These are phyloP conservation scores for Suillus tomentosus DNA, from an alignment of 768 basidiomycete species.

Conservation along the genomic window DNA sequence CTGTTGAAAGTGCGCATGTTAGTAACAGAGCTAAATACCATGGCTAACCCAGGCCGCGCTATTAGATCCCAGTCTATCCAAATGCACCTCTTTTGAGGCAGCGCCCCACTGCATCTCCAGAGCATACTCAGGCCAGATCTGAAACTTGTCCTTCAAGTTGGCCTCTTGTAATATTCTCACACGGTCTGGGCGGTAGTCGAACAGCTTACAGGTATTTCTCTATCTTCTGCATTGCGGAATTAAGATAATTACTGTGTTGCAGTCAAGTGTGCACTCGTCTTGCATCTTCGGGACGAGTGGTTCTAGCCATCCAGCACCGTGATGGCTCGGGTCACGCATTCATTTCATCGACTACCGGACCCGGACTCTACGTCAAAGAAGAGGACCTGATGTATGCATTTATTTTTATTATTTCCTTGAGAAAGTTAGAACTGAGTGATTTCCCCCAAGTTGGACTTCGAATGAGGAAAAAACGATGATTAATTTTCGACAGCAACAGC, in stretches of 20 bases:
- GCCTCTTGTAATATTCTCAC: constrained; percentile 85
- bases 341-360: constrained; percentile 35
- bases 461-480: constrained; percentile 32
- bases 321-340: constrained; percentile 73
- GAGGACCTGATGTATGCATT: constrained; percentile 53
- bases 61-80: constrained; percentile 57
- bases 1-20: constrained; percentile 46
- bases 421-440: background rate
- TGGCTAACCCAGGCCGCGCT: background rate
- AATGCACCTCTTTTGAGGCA: constrained; percentile 53
- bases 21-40: background rate
- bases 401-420: constrained; percentile 8
- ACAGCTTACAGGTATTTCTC: constrained; percentile 62
- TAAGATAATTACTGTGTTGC: constrained; percentile 8
- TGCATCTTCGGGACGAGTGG: constrained; percentile 78
- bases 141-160: constrained; percentile 40
- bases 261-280: constrained; percentile 73
- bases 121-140: background rate
- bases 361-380: constrained; percentile 55
- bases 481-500: constrained; percentile 67
- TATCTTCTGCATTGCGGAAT: background rate
- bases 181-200: constrained; percentile 76
- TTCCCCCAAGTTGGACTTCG: constrained; percentile 27
- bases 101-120: constrained; percentile 25
- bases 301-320: constrained; percentile 80